These are phyloP conservation scores for Ganoderma boninense DNA, from an alignment of 1,284 basidiomycete species.

Conservation along the genomic window DNA sequence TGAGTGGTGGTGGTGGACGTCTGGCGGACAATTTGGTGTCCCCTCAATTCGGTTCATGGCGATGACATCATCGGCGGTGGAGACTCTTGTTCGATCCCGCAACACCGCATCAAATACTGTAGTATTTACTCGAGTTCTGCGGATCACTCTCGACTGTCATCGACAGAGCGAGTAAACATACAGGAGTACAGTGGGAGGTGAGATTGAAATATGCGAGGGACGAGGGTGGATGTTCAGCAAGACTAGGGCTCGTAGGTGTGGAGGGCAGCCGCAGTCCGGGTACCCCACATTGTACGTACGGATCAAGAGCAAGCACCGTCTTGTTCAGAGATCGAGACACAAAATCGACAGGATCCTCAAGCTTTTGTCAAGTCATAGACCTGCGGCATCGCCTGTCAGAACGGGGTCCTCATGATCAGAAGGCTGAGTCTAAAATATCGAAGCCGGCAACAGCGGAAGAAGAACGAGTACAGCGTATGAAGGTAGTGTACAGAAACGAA, in stretches of 20 bases:
- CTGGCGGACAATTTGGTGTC: background rate
- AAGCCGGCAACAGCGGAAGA: background rate
- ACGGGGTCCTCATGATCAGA: background rate
- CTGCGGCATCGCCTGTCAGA: background rate
- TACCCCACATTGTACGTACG: too few relatives aligned
- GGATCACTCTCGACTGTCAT: too few relatives aligned
- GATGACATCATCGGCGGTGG: conserved; percentile 9
- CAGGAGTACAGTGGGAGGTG: background rate
- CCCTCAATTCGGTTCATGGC: background rate
- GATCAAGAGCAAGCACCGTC: too few relatives aligned
- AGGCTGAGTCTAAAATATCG: background rate
- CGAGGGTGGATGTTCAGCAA: background rate
- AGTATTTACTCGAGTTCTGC: background rate
- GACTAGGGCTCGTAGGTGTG: too few relatives aligned
- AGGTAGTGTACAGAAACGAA: background rate
- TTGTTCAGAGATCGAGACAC: background rate
- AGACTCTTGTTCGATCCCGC: background rate
- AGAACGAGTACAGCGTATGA: background rate
- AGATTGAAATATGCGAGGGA: background rate
- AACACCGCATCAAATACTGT: background rate
- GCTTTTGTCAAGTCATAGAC: background rate
- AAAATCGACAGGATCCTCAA: background rate
- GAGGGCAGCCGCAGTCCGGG: too few relatives aligned
- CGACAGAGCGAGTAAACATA: background rate
- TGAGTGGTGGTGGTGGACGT: too few relatives aligned